phyloP scores from a whole-genome alignment of 768 basidiomycete genomes.

The Termitomyces bulborhizus region DNA sequence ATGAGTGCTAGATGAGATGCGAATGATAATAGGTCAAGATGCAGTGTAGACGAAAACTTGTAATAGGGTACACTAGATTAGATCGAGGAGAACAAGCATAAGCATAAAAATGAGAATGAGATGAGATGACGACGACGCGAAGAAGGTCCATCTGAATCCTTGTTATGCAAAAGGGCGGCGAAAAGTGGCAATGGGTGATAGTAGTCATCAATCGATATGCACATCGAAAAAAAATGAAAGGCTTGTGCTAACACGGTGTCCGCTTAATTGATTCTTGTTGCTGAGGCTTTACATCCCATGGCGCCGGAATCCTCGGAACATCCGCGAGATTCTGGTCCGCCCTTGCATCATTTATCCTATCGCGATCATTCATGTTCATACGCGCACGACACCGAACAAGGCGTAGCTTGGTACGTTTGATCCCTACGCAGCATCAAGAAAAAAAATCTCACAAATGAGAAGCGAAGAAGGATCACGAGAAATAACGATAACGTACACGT shows the following conservation, averaged over 20 bases:
- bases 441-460: too few species aligned
- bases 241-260: slow-evolving; percentile 2
- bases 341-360: slow-evolving; percentile 69
- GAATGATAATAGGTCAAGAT: background rate
- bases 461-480: slow-evolving; percentile 5
- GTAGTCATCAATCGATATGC: too few species aligned
- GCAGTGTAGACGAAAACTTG: too few species aligned
- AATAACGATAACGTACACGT: slow-evolving; percentile 66
- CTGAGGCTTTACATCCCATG: slow-evolving; percentile 53
- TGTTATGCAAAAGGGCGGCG: background rate
- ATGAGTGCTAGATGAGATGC: too few species aligned
- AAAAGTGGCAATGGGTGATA: too few species aligned
- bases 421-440: slow-evolving; percentile 42
- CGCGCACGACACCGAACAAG: slow-evolving; percentile 69
- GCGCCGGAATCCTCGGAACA: slow-evolving; percentile 62
- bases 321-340: slow-evolving; percentile 78
- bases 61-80: background rate
- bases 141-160: background rate
- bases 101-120: background rate
- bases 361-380: slow-evolving; percentile 70
- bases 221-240: background rate
- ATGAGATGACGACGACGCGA: too few species aligned
- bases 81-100: background rate
- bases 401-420: slow-evolving; percentile 78
- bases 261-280: slow-evolving; percentile 8